These are phyloP conservation scores for Fusarium liriodendri DNA, from an alignment of 2,329 filamentous ascomycete genomes.

Conservation along the genomic window DNA sequence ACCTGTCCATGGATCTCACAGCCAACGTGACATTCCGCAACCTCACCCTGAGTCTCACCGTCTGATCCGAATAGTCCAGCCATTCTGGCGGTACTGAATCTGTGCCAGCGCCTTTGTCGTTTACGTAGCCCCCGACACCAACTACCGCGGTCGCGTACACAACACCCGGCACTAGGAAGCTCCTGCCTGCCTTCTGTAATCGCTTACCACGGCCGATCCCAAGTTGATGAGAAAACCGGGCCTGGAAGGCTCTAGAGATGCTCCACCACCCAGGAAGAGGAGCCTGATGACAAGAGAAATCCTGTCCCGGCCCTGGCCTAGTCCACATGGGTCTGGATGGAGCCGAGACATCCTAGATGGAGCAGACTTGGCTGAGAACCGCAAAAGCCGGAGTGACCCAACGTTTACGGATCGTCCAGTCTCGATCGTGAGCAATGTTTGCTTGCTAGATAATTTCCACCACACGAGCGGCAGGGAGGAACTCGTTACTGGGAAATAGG, in stretches of 20 bases:
- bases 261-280: slow-evolving; percentile 12
- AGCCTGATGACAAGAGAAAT: slow-evolving; percentile 4
- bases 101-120: slow-evolving; percentile 19
- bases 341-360: slow-evolving; percentile 22
- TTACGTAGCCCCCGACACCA: slow-evolving; percentile 22
- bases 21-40: slow-evolving; percentile 32
- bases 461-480: not conserved
- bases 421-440: not conserved
- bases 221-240: slow-evolving; percentile 22
- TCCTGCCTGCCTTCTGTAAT: not conserved
- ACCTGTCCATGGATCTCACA: slow-evolving; percentile 35
- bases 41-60: slow-evolving; percentile 22
- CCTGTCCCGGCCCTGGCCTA: slow-evolving; percentile 23
- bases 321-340: slow-evolving; percentile 25
- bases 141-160: slow-evolving; percentile 25
- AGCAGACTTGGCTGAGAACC: not conserved
- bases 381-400: not conserved
- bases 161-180: slow-evolving; percentile 23
- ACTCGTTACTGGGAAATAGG: not conserved
- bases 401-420: not conserved
- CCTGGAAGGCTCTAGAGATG: not conserved
- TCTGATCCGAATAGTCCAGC: slow-evolving; percentile 29
- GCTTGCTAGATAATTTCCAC: not conserved
- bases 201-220: slow-evolving; percentile 1
- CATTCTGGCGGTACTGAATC: slow-evolving; percentile 30